Percentiles rank a stretch among this genome's conserved stretches.
Evolutionary conservation across 768 basidiomycete species (phyloP).

Genomic region (Kwoniella newhampshirensis): DNA sequence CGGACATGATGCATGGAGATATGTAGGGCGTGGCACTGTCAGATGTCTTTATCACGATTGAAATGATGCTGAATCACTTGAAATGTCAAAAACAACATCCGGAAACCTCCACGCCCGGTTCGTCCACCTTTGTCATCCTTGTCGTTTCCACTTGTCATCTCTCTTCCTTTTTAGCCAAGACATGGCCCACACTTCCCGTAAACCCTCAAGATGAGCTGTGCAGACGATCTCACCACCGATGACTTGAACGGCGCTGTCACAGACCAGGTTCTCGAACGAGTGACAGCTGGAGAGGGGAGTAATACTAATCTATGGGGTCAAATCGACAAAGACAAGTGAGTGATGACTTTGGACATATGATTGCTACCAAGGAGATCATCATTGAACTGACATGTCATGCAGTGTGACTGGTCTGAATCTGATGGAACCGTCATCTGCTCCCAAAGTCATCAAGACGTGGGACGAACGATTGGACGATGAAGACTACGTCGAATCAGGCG

Average conservation of each 20-base stretch:
- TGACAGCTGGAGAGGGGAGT: conserved; percentile 49
- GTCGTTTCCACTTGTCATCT: neutral
- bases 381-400: neutral
- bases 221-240: conserved; percentile 49
- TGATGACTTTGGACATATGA: neutral
- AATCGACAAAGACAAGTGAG: conserved; percentile 52
- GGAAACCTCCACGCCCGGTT: neutral
- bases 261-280: conserved; percentile 43
- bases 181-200: neutral
- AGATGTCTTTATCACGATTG: no score
- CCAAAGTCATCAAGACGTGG: conserved; percentile 52
- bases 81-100: no score
- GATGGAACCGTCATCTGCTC: conserved; percentile 34
- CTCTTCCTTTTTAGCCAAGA: neutral
- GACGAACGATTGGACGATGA: conserved; percentile 47
- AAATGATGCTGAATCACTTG: no score
- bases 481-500: conserved; percentile 43
- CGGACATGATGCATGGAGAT: no score
- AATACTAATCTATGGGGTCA: conserved; percentile 50
- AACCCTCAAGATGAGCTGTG: conserved; percentile 45
- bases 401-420: conserved; percentile 52
- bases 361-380: neutral
- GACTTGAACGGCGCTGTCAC: conserved; percentile 42
- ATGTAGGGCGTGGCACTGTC: no score
- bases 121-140: conserved; percentile 11